Evolutionary conservation across 768 basidiomycete species (phyloP).

Genomic region (Termitomyces sp.): DNA sequence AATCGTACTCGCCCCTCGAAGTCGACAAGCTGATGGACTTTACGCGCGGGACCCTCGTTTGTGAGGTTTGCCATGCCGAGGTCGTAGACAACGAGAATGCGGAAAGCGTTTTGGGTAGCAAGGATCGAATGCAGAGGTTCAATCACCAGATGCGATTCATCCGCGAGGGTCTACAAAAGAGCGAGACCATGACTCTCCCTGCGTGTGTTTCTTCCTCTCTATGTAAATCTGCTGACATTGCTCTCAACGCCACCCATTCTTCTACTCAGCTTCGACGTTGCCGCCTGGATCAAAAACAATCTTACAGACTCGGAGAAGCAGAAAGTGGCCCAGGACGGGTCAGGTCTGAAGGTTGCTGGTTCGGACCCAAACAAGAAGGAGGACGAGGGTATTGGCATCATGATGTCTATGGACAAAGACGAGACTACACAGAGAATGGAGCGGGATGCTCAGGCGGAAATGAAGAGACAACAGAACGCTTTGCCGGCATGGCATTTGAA

Average conservation of each 20-base stretch:
- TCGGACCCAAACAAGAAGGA: conserved; percentile 53
- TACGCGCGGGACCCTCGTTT: conserved; percentile 58
- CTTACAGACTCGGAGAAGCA: conserved; percentile 59
- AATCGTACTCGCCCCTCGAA: conserved; percentile 81
- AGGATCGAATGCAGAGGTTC: conserved; percentile 95
- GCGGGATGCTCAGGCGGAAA: conserved; percentile 75
- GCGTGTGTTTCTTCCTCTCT: conserved; percentile 44
- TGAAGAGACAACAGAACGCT: conserved; percentile 85
- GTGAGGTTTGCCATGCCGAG: conserved; percentile 85
- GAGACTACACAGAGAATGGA: conserved; percentile 68
- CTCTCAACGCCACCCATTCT: background rate
- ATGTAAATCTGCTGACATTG: background rate
- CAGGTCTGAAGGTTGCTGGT: conserved; percentile 71
- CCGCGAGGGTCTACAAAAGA: conserved; percentile 81
- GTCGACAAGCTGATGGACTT: conserved; percentile 81
- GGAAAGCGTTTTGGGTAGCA: conserved; percentile 76
- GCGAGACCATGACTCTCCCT: conserved; percentile 82
- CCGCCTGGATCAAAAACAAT: conserved; percentile 74
- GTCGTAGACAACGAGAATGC: conserved; percentile 90
- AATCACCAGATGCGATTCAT: conserved; percentile 88
- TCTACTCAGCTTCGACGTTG: conserved; percentile 67
- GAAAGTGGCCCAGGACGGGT: conserved; percentile 43
- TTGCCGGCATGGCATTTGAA: conserved; percentile 94
- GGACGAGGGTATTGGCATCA: conserved; percentile 78
- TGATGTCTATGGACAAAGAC: conserved; percentile 88